Evolutionary conservation across 768 basidiomycete genomes (phyloP), one percentile per base, ranked within the genome.

Genomic region (Boletus coccyginus): DNA sequence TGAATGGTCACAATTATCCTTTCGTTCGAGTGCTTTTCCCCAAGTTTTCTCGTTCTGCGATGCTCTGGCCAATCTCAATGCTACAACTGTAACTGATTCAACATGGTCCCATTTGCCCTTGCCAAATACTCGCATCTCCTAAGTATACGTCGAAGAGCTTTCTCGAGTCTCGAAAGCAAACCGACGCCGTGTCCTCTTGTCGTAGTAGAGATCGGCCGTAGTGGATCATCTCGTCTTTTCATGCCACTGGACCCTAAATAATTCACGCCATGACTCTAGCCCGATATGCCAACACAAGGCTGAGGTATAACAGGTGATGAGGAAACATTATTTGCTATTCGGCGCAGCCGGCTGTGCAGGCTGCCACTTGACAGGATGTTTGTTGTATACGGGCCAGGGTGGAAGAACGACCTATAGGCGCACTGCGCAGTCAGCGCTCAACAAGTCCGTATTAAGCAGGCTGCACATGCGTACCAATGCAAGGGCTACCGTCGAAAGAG

Each of bases 381-480:
- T 43, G 29, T 67, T 69, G 39, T 58, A 67, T 70, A 81, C 73
- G 0, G 84, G 80, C 90, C 90, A 92, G 10, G 85, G 84, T 0
- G 89, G 90, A 5, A 91, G 57, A 13, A 84, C 74, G 46, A 77
- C 69, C 89, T 90, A 7, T 6, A 19, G 14, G 12, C 8, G 32
- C 44, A 27, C 19, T 31, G 2, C 21, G 42, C 19, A 8, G 36
- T 66, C 32, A 63, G 52, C 41, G 24, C 24, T 31, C 32, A 12
- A 21, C 5, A n/a, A 21, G n/a, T 1, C 17, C 17, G 21, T 6
- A 19, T 14, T 17, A 36, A 10, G 7, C 36, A 16, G 11, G 24
- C 11, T 31, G 29, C 2, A 31, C 32, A 33, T 33, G 24, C 67
- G 36, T 41, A 70, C 68, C 64, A 68, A 39, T 11, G 60, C 57